Evolutionary conservation across 768 basidiomycete species (phyloP).

Genomic region (Naganishia kalamii): DNA sequence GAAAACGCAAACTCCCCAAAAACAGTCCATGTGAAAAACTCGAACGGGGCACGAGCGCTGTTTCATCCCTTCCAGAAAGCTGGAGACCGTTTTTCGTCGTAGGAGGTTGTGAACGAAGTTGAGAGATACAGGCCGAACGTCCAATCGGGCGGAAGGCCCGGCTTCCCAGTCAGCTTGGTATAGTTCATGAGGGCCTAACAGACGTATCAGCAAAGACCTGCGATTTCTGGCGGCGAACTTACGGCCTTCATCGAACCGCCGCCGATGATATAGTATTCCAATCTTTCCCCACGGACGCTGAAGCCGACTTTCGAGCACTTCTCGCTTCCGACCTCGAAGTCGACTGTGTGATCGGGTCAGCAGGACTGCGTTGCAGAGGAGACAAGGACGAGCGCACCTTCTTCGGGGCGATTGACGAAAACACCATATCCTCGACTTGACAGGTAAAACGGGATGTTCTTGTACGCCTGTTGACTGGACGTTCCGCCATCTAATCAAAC

Average conservation of each 20-base stretch:
- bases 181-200: conserved; percentile 12
- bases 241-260: conserved; percentile 63
- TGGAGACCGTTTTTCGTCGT: conserved; percentile 61
- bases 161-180: conserved; percentile 23
- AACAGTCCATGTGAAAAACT: conserved; percentile 65
- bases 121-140: conserved; percentile 72
- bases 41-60: conserved; percentile 50
- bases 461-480: conserved; percentile 44
- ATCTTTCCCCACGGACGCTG: conserved; percentile 57
- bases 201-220: neutral
- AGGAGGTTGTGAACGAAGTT: conserved; percentile 67
- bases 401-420: conserved; percentile 67
- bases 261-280: conserved; percentile 69
- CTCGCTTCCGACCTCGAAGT: conserved; percentile 56
- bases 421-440: conserved; percentile 59
- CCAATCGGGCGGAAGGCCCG: conserved; percentile 60
- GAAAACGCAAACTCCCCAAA: neutral
- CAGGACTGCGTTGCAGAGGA: neutral
- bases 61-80: conserved; percentile 66
- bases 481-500: conserved; percentile 64
- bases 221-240: conserved; percentile 38
- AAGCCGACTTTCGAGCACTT: conserved; percentile 52
- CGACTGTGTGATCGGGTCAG: conserved; percentile 39
- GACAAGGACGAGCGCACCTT: conserved; percentile 19
- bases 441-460: conserved; percentile 44